Percentiles rank a stretch among this genome's conserved stretches.
Evolutionary conservation across 179 eudicot genomes (phyloP).

Genomic region (Spergularia azorica): DNA sequence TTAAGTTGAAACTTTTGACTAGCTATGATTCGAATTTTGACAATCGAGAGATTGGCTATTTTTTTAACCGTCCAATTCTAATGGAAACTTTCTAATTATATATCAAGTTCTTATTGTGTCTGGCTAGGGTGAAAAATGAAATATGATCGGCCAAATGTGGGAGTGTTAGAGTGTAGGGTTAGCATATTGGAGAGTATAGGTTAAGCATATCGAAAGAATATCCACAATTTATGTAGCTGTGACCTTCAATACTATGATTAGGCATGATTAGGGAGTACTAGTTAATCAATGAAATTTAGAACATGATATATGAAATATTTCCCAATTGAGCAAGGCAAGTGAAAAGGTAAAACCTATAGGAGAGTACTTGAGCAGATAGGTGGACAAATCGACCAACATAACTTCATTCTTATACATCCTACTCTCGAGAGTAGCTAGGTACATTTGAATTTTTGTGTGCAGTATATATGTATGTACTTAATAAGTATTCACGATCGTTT

Average conservation of each 20-base stretch:
- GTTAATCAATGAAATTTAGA: neutral
- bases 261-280: neutral
- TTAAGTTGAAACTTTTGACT: conserved; percentile 31
- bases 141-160: conserved; percentile 21
- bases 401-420: no score
- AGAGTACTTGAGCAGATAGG: no score
- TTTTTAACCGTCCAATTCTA: conserved; percentile 12
- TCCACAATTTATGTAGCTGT: conserved; percentile 12
- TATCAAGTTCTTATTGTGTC: conserved; percentile 1
- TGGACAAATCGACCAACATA: no score
- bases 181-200: conserved; percentile 23
- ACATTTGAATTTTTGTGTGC: no score
- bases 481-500: no score
- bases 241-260: neutral
- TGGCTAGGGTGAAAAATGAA: conserved; percentile 14
- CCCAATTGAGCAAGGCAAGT: neutral
- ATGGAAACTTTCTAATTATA: neutral
- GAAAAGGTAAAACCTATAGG: no score
- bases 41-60: conserved; percentile 10
- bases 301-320: neutral
- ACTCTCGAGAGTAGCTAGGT: no score
- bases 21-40: conserved; percentile 24
- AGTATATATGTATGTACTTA: no score
- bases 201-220: conserved; percentile 25
- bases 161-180: conserved; percentile 8